Base-by-base conservation (phyloP, 768 basidiomycete genomes). In the Suillus paluster region DNA sequence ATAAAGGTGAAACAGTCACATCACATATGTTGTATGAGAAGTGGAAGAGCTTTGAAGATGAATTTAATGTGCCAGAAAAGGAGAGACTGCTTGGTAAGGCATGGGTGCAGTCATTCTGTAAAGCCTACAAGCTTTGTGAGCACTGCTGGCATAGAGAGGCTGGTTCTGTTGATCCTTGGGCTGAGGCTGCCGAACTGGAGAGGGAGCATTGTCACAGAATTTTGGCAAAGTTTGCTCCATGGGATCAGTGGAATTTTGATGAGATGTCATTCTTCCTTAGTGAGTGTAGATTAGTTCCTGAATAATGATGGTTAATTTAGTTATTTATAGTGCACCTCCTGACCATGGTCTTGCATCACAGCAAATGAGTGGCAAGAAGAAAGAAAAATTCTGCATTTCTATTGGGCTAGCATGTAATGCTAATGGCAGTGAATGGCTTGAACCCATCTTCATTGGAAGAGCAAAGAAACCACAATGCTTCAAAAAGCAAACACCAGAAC, bases 401-500 rank as follows among this genome's bases (percentile, higher is more conserved):
- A 17, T 64, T 49, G 45, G 50, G 4, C 57, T 67, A 49, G 61
- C 55, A 17, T 62, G 61, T 19, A 62, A 62, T 58, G 56, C 61
- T 12, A 25, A 62, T 52, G 52, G 75, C 72, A n/a, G 70, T 25
- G 76, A 79, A 59, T 75, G 76, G 59, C 61, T 75, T 15, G 60
- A 63, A 4, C 57, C 64, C 5, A 60, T 81, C 23, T 74, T 69
- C 64, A 81, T 81, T 65, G 75, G 79, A 10, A 76, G 70, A 56
- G 61, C 65, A 4, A 67, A 67, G 41, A 65, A 70, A 36, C 79
- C 79, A 7, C 66, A 66, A 1, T 70, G 70, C 45, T 81, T 80
- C 63, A 67, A 69, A 15, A 71, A 70, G 46, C 63, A 67, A 46
- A 59, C 38, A 59, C 25, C 68, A 62, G 3, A 57, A 42, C 19